Evolutionary conservation across 2,329 filamentous ascomycete genomes (phyloP).

Genomic region (Aspergillus melleus): DNA sequence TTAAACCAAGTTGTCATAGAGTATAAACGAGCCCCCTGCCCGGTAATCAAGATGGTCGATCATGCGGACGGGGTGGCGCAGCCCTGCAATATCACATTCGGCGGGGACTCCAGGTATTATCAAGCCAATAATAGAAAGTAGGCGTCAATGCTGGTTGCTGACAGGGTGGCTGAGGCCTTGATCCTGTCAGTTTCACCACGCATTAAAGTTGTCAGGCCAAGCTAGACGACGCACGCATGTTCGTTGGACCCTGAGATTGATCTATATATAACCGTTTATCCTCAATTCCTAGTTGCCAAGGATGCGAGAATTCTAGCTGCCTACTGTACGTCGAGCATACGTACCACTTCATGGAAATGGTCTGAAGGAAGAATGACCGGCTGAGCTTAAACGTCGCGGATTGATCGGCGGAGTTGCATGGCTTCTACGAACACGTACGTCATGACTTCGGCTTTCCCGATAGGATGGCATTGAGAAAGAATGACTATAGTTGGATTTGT

Average conservation of each 20-base stretch:
- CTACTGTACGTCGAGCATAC: background rate
- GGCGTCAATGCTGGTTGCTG: background rate
- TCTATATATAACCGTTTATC: background rate
- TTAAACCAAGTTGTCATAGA: background rate
- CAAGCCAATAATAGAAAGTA: constrained; percentile 2
- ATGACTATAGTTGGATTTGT: constrained; percentile 9
- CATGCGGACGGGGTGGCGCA: constrained; percentile 8
- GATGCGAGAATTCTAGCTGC: constrained; percentile 1
- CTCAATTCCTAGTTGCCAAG: background rate
- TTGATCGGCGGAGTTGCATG: background rate
- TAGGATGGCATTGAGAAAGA: background rate
- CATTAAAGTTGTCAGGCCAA: background rate
- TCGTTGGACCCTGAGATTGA: background rate
- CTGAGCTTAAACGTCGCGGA: background rate
- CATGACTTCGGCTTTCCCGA: background rate
- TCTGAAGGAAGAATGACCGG: background rate
- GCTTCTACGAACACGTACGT: background rate
- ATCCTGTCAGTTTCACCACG: background rate
- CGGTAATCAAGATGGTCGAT: constrained; percentile 7
- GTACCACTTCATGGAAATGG: background rate
- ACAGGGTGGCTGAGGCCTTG: background rate
- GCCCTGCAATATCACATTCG: constrained; percentile 7
- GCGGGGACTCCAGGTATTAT: constrained; percentile 1
- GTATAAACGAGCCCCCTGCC: background rate
- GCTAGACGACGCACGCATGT: background rate